These are phyloP conservation scores for Pseudogymnoascus sp. DNA, from an alignment of 2,329 filamentous ascomycete species.

Conservation along the genomic window DNA sequence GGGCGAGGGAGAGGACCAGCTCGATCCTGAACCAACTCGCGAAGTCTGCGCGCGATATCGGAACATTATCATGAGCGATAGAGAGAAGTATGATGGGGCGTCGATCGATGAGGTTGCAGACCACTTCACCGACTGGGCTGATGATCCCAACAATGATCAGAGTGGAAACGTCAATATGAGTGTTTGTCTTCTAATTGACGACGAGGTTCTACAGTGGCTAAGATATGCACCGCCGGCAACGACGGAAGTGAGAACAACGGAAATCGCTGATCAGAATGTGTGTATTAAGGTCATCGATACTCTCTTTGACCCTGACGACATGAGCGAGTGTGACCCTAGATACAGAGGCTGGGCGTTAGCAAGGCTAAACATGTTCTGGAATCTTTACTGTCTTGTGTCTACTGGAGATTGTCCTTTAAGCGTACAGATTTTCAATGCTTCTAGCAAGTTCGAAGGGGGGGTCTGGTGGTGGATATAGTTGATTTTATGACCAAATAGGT, in stretches of 20 bases:
- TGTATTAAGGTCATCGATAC: conserved; percentile 8
- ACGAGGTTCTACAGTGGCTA: background rate
- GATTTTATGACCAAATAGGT: background rate
- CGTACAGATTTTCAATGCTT: background rate
- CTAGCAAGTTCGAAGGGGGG: background rate
- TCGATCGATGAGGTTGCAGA: background rate
- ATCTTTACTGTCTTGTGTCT: background rate
- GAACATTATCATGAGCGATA: background rate
- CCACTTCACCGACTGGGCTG: background rate
- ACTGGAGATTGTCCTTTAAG: background rate
- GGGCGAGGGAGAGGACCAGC: background rate
- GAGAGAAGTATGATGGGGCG: conserved; percentile 1
- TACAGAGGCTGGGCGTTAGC: conserved; percentile 3
- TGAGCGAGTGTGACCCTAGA: conserved; percentile 4
- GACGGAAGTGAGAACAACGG: background rate
- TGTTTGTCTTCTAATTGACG: conserved; percentile 6
- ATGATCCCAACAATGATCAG: background rate
- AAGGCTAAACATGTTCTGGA: background rate
- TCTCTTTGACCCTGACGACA: conserved; percentile 4
- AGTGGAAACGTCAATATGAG: background rate
- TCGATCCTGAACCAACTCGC: background rate
- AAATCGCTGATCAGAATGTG: background rate
- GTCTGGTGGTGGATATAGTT: background rate
- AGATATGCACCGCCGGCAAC: background rate
- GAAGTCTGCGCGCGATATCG: background rate